A percentile compares a stretch with the other conserved stretches of the same genome.
Conservation (phyloP, 139 green algal genomes). For the Chlamydomonas eustigma region DNA sequence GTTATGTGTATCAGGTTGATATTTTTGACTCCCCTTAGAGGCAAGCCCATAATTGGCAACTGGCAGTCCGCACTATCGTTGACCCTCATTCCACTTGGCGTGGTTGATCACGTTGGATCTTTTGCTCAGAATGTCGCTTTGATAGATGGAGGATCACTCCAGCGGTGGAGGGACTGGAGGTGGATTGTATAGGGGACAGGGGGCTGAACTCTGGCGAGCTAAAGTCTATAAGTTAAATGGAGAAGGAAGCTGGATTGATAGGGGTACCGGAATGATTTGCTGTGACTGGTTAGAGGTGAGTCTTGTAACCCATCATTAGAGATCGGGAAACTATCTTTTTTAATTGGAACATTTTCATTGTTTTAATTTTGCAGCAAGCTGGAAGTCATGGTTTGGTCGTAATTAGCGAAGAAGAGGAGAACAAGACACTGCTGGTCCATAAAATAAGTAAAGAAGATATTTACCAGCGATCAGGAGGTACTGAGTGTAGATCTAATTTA, state of each 20-base stretch:
- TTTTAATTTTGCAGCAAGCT: slow-evolving; percentile 57
- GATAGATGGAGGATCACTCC: neutral
- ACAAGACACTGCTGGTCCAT: slow-evolving; percentile 81
- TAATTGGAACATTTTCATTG: no score
- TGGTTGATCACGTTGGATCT: no score
- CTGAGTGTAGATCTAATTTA: neutral
- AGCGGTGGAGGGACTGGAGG: slow-evolving; percentile 25
- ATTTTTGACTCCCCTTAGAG: no score
- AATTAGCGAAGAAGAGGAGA: slow-evolving; percentile 76
- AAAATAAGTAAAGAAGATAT: slow-evolving; percentile 73
- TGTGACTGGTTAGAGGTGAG: slow-evolving; percentile 51
- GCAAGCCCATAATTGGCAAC: no score
- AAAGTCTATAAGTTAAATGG: slow-evolving; percentile 88
- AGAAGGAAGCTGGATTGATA: slow-evolving; percentile 91
- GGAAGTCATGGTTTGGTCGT: slow-evolving; percentile 81
- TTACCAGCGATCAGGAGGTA: slow-evolving; percentile 80
- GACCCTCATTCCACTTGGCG: no score
- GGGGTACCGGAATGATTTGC: slow-evolving; percentile 85
- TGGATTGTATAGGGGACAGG: slow-evolving; percentile 39
- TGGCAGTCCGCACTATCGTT: no score
- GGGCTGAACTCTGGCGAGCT: neutral
- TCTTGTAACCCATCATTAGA: no score
- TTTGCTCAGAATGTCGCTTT: neutral
- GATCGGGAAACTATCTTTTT: no score
- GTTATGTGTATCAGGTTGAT: no score